Percentiles rank a stretch among this genome's conserved stretches.
phyloP scores from a whole-genome alignment of 2,329 filamentous ascomycete genomes.

The Colletotrichum gloeosporioides region DNA sequence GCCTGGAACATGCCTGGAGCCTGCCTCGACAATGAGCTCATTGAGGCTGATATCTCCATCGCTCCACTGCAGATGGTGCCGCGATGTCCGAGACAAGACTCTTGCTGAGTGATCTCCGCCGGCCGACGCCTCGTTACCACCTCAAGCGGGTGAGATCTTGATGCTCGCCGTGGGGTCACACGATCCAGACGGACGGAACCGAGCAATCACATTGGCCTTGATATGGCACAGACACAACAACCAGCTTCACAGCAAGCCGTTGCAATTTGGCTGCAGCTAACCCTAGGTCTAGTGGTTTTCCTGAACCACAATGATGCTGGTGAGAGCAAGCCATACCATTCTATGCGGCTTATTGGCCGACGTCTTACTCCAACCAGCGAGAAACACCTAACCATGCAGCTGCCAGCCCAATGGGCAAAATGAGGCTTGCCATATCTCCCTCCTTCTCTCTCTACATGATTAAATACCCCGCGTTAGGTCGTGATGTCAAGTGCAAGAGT shows the following conservation, averaged over 20 bases:
- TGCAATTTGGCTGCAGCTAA: neutral
- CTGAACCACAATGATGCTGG: neutral
- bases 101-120: neutral
- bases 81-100: neutral
- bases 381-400: neutral
- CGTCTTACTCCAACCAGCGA: neutral
- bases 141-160: neutral
- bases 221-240: neutral
- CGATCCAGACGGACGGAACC: neutral
- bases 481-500: neutral
- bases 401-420: constrained; percentile 2
- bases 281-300: neutral
- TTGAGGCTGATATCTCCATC: neutral
- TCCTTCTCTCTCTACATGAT: neutral
- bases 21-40: neutral
- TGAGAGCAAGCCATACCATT: neutral
- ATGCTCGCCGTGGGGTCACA: neutral
- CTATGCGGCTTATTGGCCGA: constrained; percentile 10
- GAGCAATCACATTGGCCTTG: neutral
- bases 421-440: constrained; percentile 5
- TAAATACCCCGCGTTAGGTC: constrained; percentile 15
- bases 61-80: neutral
- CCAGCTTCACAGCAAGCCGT: neutral
- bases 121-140: neutral
- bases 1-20: neutral